Conservation (phyloP, 2,329 filamentous ascomycete genomes). For the Periconia digitata region DNA sequence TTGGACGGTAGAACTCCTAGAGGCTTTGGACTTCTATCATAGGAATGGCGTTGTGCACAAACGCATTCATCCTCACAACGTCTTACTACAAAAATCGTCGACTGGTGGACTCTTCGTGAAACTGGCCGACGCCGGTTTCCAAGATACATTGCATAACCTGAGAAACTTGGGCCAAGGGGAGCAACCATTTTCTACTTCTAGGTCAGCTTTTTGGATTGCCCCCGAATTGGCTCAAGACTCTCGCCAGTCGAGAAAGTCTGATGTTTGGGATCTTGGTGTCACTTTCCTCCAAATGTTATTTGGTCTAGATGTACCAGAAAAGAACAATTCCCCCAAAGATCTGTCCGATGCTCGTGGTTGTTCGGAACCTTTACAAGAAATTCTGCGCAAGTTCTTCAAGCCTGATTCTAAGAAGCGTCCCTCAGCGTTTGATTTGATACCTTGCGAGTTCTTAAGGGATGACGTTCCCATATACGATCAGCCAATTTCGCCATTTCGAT, state of each 20-base stretch:
- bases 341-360: slow-evolving; percentile 71
- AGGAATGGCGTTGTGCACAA: slow-evolving; percentile 82
- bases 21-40: slow-evolving; percentile 85
- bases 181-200: slow-evolving; percentile 61
- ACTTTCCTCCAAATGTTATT: slow-evolving; percentile 94
- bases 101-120: slow-evolving; percentile 70
- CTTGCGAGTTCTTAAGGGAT: slow-evolving; percentile 58
- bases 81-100: slow-evolving; percentile 71
- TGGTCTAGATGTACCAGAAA: slow-evolving; percentile 73
- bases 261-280: slow-evolving; percentile 93
- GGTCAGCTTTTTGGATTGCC: slow-evolving; percentile 80
- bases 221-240: slow-evolving; percentile 71
- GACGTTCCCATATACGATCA: slow-evolving; percentile 48
- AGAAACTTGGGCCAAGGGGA: slow-evolving; percentile 55
- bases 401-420: slow-evolving; percentile 81
- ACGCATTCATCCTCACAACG: slow-evolving; percentile 76
- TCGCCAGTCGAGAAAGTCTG: slow-evolving; percentile 69
- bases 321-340: slow-evolving; percentile 76
- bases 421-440: slow-evolving; percentile 73
- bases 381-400: slow-evolving; percentile 83
- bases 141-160: slow-evolving; percentile 67
- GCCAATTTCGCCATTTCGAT: slow-evolving; percentile 36
- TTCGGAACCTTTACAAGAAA: slow-evolving; percentile 74
- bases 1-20: slow-evolving; percentile 89
- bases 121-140: slow-evolving; percentile 72